phyloP scores from a whole-genome alignment of 2,329 filamentous ascomycete genomes.

The Pezicula neosporulosa region DNA sequence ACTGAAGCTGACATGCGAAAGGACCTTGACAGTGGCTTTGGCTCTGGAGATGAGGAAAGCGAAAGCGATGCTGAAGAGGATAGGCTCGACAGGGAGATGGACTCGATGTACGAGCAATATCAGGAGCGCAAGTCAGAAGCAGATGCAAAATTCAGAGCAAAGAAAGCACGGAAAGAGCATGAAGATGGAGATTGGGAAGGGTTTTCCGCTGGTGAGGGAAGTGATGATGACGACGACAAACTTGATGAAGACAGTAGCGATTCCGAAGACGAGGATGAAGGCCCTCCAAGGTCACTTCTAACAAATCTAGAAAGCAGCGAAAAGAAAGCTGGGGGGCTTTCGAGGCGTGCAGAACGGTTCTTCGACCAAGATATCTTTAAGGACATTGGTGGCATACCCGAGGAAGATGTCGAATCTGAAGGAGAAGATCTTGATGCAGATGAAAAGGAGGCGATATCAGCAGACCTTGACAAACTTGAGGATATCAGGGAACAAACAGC shows the following conservation, averaged over 20 bases:
- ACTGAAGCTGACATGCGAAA: slow-evolving; percentile 53
- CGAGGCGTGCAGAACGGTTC: slow-evolving; percentile 80
- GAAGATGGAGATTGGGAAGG: slow-evolving; percentile 92
- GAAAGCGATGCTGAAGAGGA: slow-evolving; percentile 80
- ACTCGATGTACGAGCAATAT: slow-evolving; percentile 83
- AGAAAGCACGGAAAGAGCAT: slow-evolving; percentile 78
- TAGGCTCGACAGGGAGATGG: slow-evolving; percentile 77
- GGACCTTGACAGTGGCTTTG: slow-evolving; percentile 57
- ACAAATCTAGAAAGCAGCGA: slow-evolving; percentile 58
- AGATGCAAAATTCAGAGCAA: slow-evolving; percentile 87
- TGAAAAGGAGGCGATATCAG: slow-evolving; percentile 38
- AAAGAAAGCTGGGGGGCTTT: slow-evolving; percentile 58
- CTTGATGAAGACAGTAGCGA: slow-evolving; percentile 61
- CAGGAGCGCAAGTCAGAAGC: slow-evolving; percentile 73
- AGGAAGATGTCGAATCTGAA: slow-evolving; percentile 46
- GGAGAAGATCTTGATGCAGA: slow-evolving; percentile 29
- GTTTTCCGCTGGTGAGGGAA: slow-evolving; percentile 65
- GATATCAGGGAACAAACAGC: slow-evolving; percentile 27
- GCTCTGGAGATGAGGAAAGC: slow-evolving; percentile 51
- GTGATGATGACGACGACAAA: slow-evolving; percentile 53
- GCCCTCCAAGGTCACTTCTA: slow-evolving; percentile 44
- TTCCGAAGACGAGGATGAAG: slow-evolving; percentile 53
- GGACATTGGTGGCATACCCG: slow-evolving; percentile 66
- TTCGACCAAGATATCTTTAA: slow-evolving; percentile 96
- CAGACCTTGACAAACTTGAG: slow-evolving; percentile 29